These are phyloP conservation scores for Trichophyton rubrum DNA, from an alignment of 2,329 filamentous ascomycete species.

Conservation along the genomic window DNA sequence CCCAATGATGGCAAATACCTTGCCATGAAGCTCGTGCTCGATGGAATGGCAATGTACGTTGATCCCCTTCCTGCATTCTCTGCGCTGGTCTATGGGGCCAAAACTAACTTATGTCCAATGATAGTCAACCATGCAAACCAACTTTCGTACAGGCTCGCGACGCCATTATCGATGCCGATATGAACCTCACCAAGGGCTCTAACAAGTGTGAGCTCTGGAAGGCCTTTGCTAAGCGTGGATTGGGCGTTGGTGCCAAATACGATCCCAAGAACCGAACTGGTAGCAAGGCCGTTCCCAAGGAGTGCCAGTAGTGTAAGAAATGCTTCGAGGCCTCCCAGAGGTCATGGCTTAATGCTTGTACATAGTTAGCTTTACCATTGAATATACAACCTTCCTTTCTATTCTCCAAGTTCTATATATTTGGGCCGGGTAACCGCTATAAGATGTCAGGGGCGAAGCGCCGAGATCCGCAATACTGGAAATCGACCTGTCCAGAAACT, in stretches of 20 bases:
- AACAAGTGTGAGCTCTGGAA: slow-evolving; percentile 12
- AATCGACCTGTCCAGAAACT: too few species aligned
- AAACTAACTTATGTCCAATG: not conserved
- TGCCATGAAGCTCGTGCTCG: slow-evolving; percentile 11
- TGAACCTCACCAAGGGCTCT: slow-evolving; percentile 9
- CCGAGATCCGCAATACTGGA: too few species aligned
- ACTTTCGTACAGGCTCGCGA: slow-evolving; percentile 12
- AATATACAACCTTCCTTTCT: not conserved
- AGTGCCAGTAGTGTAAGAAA: not conserved
- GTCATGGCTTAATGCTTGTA: not conserved
- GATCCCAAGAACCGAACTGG: not conserved
- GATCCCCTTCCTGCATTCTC: not conserved
- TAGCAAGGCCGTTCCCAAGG: not conserved
- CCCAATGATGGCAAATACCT: slow-evolving; percentile 12
- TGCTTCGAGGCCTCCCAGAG: not conserved
- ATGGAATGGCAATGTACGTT: slow-evolving; percentile 13
- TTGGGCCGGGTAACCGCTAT: too few species aligned
- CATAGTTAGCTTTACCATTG: not conserved
- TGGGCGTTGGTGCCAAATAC: slow-evolving; percentile 5
- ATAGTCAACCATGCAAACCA: slow-evolving; percentile 11
- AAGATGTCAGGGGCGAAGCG: too few species aligned
- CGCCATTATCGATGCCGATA: slow-evolving; percentile 11
- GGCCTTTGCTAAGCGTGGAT: slow-evolving; percentile 11
- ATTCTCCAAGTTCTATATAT: not conserved
- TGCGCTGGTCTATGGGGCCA: not conserved